phyloP scores from a whole-genome alignment of 768 basidiomycete species.

The Lentinula lateritia region DNA sequence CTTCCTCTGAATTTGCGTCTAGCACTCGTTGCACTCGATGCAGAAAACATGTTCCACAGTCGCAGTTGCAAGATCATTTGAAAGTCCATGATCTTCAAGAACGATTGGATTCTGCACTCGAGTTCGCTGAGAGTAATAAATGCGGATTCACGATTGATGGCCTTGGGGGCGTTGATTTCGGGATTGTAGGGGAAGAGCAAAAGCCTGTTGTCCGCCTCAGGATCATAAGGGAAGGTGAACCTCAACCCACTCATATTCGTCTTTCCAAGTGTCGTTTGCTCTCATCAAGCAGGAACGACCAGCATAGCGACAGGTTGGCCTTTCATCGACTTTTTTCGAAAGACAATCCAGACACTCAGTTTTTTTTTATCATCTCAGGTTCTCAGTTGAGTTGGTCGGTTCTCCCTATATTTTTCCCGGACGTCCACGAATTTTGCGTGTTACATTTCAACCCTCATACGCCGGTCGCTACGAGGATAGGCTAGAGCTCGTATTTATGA shows the following conservation, averaged over 20 bases:
- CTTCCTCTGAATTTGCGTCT: neutral
- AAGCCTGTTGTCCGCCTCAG: constrained; percentile 10
- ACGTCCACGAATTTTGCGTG: constrained; percentile 19
- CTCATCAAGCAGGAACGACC: neutral
- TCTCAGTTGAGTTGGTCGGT: constrained; percentile 26
- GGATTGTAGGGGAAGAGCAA: constrained; percentile 20
- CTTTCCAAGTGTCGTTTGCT: neutral
- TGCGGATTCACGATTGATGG: constrained; percentile 37
- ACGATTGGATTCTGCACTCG: constrained; percentile 27
- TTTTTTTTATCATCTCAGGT: constrained; percentile 16
- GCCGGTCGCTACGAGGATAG: constrained; percentile 42
- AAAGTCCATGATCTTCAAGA: constrained; percentile 24
- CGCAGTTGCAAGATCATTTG: constrained; percentile 21
- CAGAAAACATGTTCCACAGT: constrained; percentile 15
- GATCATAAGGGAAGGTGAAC: constrained; percentile 5
- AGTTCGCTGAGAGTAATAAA: constrained; percentile 41
- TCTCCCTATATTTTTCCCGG: constrained; percentile 13
- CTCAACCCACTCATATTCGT: neutral
- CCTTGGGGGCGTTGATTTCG: constrained; percentile 40
- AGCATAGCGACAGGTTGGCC: constrained; percentile 1
- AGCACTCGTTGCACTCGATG: neutral
- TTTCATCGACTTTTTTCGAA: neutral
- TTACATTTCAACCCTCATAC: constrained; percentile 29
- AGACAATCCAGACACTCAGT: neutral
- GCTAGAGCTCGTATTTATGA: constrained; percentile 41